Evolutionary conservation across 2,329 filamentous ascomycete species (phyloP).

Genomic region (Thielaviopsis populi): DNA sequence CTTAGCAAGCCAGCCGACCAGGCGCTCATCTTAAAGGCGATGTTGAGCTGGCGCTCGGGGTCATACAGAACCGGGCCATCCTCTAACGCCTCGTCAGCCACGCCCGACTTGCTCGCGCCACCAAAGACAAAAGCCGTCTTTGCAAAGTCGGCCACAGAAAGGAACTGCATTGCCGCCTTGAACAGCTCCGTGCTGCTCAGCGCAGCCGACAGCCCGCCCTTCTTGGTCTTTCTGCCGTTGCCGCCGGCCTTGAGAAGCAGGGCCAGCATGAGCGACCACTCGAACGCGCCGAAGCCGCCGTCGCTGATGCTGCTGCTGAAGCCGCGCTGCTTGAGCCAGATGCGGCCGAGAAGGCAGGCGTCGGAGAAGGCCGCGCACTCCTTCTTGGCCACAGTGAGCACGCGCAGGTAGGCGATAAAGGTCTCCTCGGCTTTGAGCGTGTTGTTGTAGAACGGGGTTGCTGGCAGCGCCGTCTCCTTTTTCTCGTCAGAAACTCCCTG

Average conservation of each 20-base stretch:
- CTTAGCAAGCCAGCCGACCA: constrained; percentile 68
- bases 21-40: constrained; percentile 77
- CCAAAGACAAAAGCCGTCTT: constrained; percentile 46
- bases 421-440: constrained; percentile 65
- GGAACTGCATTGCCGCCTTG: constrained; percentile 81
- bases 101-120: constrained; percentile 23
- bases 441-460: constrained; percentile 81
- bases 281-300: constrained; percentile 86
- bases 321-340: constrained; percentile 81
- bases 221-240: constrained; percentile 35
- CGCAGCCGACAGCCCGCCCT: constrained; percentile 52
- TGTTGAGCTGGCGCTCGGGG: constrained; percentile 55
- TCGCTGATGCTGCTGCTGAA: constrained; percentile 52
- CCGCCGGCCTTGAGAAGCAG: constrained; percentile 60
- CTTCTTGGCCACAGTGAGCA: constrained; percentile 54
- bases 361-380: constrained; percentile 62
- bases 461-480: constrained; percentile 26
- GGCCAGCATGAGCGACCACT: constrained; percentile 72
- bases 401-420: constrained; percentile 57
- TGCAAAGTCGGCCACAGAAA: constrained; percentile 57
- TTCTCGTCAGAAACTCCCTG: constrained; percentile 31
- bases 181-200: constrained; percentile 89
- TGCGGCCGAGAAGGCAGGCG: constrained; percentile 69
- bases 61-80: constrained; percentile 63
- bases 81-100: constrained; percentile 28